Evolutionary conservation across 2,329 filamentous ascomycete genomes (phyloP), one percentile per base, ranked within the genome.

Genomic region (Tolypocladium tropicale): DNA sequence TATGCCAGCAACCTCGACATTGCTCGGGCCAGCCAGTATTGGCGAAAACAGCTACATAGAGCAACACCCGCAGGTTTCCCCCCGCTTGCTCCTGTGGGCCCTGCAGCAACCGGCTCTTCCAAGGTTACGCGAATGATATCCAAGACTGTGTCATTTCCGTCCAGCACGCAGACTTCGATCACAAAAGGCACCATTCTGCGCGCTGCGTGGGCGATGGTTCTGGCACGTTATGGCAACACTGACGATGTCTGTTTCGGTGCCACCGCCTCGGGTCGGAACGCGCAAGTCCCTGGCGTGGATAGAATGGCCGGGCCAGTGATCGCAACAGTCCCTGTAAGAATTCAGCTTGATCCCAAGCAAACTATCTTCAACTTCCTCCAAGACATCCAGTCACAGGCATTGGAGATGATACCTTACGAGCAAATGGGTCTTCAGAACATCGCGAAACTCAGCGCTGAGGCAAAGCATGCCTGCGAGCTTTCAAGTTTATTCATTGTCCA

Each of bases 301-400:
- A 55, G 59, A 2, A 64, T 70, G 10, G 55, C 62, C 2, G 70
- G 67, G 1, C 67, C 69, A 5, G 65, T 65, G 0, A 66, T 72
- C 30, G 62, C 64, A 11, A 68, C 67, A 3, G 59, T 71, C 0
- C 68, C 68, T 11, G 51, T 68, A 1, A 59, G 66, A 11, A 50
- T 66, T 6, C 41, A 30, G 2, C 21, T 65, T 6, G 43, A 60
- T 5, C 53, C 32, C n/a, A 32, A 56, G 14, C 53, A 55, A 7
- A 53, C 53, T 2, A 23, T 65, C 23, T 49, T 56, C 25, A 53
- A 60, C 4, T 62, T 61, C 11, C 55, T 68, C 6, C 43, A 59
- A 2, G 28, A 55, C 3, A 55, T 64, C 4, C 56, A 58, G 18
- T 32, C 34, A 12, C 56, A 58, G 21, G 36, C 58, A 6, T 14